These are phyloP conservation scores for Pinus taeda DNA, from an alignment of 75 land plant species.

Conservation along the genomic window DNA sequence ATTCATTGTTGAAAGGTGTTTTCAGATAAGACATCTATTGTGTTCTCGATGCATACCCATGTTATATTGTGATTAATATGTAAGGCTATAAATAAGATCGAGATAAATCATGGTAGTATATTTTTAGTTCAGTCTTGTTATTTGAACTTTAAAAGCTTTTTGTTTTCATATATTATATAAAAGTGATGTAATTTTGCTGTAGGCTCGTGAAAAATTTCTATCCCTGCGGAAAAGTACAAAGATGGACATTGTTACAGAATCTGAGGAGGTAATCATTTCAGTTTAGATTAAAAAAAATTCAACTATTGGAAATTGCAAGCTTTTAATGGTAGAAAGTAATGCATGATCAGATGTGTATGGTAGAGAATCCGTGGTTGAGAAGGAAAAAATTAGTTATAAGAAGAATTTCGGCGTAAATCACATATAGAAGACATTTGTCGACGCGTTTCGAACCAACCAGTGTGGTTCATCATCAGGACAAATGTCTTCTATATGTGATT, in stretches of 20 bases:
- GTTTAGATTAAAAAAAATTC: neutral
- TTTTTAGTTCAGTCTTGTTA: neutral
- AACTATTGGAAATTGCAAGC: neutral
- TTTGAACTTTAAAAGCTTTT: neutral
- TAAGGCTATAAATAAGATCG: neutral
- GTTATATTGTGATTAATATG: neutral
- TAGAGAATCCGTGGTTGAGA: neutral
- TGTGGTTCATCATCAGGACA: too few species aligned
- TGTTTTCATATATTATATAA: neutral
- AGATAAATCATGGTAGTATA: neutral
- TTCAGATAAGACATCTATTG: neutral
- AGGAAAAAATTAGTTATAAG: too few species aligned
- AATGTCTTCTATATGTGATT: too few species aligned
- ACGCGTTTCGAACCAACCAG: too few species aligned
- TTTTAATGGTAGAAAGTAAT: neutral
- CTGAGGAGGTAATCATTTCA: conserved; percentile 76
- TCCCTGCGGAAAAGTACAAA: conserved; percentile 84
- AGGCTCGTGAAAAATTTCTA: conserved; percentile 94
- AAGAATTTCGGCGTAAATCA: too few species aligned
- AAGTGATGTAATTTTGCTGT: conserved; percentile 9
- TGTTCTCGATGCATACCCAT: neutral
- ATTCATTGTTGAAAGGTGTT: neutral
- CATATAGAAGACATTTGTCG: too few species aligned
- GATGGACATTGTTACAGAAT: conserved; percentile 61
- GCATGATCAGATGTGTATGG: neutral